phyloP scores from a whole-genome alignment of 768 basidiomycete genomes.

The Amanita exitialis region DNA sequence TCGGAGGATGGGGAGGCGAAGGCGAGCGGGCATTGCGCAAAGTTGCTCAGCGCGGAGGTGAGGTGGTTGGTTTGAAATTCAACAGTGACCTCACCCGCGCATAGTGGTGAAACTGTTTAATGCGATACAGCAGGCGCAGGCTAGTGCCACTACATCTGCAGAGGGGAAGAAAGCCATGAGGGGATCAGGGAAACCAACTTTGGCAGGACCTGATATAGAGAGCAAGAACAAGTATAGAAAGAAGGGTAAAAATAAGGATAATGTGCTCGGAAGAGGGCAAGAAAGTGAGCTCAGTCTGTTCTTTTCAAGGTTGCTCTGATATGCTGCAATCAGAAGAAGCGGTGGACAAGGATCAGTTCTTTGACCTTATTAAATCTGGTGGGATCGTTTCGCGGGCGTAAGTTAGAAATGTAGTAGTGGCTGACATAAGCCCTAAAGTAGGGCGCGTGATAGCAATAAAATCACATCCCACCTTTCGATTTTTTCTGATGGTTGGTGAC shows the following conservation, averaged over 20 bases:
- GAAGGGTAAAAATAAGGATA: conserved; percentile 47
- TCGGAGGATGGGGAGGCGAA: conserved; percentile 86
- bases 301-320: conserved; percentile 3
- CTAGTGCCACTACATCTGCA: conserved; percentile 36
- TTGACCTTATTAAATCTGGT: conserved; percentile 76
- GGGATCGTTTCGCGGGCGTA: conserved; percentile 66
- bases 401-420: not conserved
- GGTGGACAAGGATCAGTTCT: conserved; percentile 66
- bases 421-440: conserved; percentile 1
- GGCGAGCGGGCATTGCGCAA: conserved; percentile 69
- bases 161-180: conserved; percentile 51
- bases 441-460: not conserved
- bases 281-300: conserved; percentile 32
- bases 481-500: conserved; percentile 25
- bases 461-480: conserved; percentile 9
- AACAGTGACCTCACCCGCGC: not conserved
- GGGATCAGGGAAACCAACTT: conserved; percentile 64
- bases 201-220: conserved; percentile 54
- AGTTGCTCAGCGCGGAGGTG: conserved; percentile 81
- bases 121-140: conserved; percentile 74
- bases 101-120: conserved; percentile 83
- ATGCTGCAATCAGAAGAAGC: conserved; percentile 24
- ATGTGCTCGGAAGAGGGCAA: conserved; percentile 42
- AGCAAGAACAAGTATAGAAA: conserved; percentile 32
- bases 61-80: conserved; percentile 12